Base-by-base conservation (phyloP, 768 basidiomycete genomes). In the Tulasnella sp. region DNA sequence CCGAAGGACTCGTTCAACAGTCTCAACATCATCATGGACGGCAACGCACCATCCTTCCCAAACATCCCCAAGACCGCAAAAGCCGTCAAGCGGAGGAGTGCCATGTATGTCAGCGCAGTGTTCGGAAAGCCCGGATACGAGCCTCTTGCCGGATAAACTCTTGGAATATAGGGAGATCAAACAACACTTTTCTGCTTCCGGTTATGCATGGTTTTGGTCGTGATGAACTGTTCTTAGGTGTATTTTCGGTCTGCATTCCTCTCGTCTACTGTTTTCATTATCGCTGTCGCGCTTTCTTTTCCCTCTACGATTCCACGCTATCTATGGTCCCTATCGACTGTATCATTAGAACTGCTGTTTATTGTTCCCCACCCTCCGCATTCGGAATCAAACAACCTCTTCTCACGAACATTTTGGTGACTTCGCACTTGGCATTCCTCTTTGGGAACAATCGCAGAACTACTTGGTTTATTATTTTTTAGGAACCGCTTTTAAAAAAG, bases 31-130 rank as follows among this genome's bases (percentile, higher is more conserved):
- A 72, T 72, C 71, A 42, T 72, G 34, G 71, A 42, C 34, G 71
- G 40, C 71, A 72, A 19, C 12, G 71, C 36, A 36, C 71, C 40
- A 4, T 72, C 71, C 40, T 52, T 52, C 52, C 52, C 52, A 21
- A 52, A 52, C 52, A 42, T 72, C 40, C 71, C 71, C 16, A 72
- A 72, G 31, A 72, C 71, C 71, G 71, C 71, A 3, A 72, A 72
- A 34, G 71, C 71, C n/a, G 71, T 72, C 36, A 72, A 72, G 31
- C 31, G 71, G 71, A 72, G 71, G 40, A 72, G 71, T 34, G 71
- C 71, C 36, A 42, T 72, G 71, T 72, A 36, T 34, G 40, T 72
- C 71, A 42, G 71, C 52, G 52, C 52, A 21, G 52, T 52, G 52
- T 52, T 52, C 52, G 52, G 52, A 52, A 52, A 52, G 52, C 52